phyloP scores from a whole-genome alignment of 2,329 filamentous ascomycete species.

The Hirsutella thompsonii region DNA sequence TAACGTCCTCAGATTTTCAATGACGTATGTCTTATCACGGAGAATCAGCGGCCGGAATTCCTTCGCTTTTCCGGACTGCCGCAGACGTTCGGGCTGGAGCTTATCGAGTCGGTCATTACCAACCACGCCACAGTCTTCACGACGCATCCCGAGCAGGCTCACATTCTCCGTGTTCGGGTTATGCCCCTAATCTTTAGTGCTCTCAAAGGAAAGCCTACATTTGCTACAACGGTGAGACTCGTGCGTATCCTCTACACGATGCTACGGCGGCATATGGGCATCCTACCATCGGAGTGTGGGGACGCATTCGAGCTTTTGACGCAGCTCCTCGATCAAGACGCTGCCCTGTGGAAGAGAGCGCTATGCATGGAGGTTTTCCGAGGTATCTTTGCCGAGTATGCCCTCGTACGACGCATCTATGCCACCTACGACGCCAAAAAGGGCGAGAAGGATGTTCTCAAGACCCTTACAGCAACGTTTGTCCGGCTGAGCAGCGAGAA shows the following conservation, averaged over 20 bases:
- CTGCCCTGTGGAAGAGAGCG: conserved; percentile 71
- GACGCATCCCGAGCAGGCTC: conserved; percentile 65
- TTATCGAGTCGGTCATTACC: conserved; percentile 81
- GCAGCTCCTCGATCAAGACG: conserved; percentile 79
- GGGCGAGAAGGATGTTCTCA: conserved; percentile 62
- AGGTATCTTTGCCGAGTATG: conserved; percentile 70
- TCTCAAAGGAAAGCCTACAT: conserved; percentile 65
- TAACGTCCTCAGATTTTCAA: conserved; percentile 54
- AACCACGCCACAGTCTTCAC: conserved; percentile 76
- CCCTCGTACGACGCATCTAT: conserved; percentile 68
- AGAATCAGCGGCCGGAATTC: conserved; percentile 72
- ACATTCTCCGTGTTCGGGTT: conserved; percentile 62
- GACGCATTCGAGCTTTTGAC: conserved; percentile 72
- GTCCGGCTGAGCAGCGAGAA: conserved; percentile 91
- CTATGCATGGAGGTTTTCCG: conserved; percentile 87
- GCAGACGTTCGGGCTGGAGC: conserved; percentile 74
- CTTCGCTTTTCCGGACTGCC: conserved; percentile 67
- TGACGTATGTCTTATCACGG: conserved; percentile 78
- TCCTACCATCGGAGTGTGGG: conserved; percentile 68
- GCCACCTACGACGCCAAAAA: conserved; percentile 63
- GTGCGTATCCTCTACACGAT: conserved; percentile 74
- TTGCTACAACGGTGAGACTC: conserved; percentile 70
- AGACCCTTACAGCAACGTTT: conserved; percentile 73
- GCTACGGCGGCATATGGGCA: conserved; percentile 62
- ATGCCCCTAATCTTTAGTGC: conserved; percentile 74